Percentiles rank a stretch among this genome's conserved stretches.
Conservation (phyloP, 148 eudicot species). For the Tetragonia tetragonoides region DNA sequence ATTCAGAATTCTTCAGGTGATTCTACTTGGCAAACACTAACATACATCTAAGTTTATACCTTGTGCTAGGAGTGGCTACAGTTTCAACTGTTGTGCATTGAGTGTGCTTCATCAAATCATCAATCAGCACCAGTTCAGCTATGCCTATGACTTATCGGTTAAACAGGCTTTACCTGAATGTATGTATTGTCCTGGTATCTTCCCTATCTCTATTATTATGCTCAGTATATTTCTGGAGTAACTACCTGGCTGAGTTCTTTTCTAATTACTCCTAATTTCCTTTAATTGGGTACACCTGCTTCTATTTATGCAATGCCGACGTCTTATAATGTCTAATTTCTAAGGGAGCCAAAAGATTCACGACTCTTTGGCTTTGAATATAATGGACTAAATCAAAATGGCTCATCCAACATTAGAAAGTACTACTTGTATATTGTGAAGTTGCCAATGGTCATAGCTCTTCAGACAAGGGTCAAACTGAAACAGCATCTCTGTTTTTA, state of each 20-base stretch:
- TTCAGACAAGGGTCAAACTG: too few species aligned
- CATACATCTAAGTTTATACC: neutral
- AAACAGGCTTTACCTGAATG: conserved; percentile 14
- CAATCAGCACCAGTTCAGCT: neutral
- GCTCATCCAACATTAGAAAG: too few species aligned
- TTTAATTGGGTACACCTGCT: neutral
- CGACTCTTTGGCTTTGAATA: too few species aligned
- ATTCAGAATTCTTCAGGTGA: neutral
- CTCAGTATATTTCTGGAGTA: neutral
- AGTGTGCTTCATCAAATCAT: neutral
- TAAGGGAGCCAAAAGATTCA: too few species aligned
- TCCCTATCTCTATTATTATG: neutral
- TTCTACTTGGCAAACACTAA: neutral
- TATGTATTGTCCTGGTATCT: conserved; percentile 1
- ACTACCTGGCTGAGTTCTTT: too few species aligned
- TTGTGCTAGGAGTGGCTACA: neutral
- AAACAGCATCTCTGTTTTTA: too few species aligned
- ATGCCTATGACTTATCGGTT: too few species aligned
- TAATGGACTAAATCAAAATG: too few species aligned
- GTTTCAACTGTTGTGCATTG: conserved; percentile 9
- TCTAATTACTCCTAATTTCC: neutral
- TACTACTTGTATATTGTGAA: too few species aligned
- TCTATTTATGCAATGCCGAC: neutral
- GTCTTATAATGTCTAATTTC: too few species aligned
- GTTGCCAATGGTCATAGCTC: too few species aligned